phyloP scores from a whole-genome alignment of 192 early-diverging fungal genomes.

The Coemansia sp. region DNA sequence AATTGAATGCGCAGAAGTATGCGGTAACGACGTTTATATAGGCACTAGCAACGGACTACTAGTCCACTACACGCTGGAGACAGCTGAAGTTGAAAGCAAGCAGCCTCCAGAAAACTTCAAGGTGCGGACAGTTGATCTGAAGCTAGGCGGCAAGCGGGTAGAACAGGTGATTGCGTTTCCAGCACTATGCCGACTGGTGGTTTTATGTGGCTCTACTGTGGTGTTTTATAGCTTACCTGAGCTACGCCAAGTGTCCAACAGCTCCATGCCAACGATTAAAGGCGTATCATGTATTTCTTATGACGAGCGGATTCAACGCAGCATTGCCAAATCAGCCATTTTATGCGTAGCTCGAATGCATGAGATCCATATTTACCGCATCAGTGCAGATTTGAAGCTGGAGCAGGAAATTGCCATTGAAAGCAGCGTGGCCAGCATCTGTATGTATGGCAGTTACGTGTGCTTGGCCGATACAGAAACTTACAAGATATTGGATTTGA shows the following conservation, averaged over 20 bases:
- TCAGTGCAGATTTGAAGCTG: constrained; percentile 28
- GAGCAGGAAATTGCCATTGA: constrained; percentile 34
- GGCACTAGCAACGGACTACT: constrained; percentile 42
- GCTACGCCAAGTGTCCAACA: constrained; percentile 16
- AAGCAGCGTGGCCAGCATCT: constrained; percentile 37
- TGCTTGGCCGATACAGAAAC: constrained; percentile 48
- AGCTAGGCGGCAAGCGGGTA: constrained; percentile 32
- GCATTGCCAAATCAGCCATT: constrained; percentile 4
- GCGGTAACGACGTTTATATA: constrained; percentile 31
- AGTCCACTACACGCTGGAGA: constrained; percentile 31
- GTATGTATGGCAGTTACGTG: constrained; percentile 47
- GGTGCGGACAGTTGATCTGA: constrained; percentile 25
- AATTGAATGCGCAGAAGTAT: constrained; percentile 41
- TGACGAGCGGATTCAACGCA: constrained; percentile 39
- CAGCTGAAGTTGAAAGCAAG: constrained; percentile 10
- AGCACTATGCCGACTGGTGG: constrained; percentile 23
- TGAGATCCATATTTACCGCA: constrained; percentile 29
- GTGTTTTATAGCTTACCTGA: constrained; percentile 26
- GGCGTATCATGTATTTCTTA: constrained; percentile 40
- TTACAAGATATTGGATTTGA: constrained; percentile 47
- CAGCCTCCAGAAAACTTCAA: constrained; percentile 14
- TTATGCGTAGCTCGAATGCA: constrained; percentile 49
- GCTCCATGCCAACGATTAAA: constrained; percentile 21
- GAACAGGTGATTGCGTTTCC: constrained; percentile 49
- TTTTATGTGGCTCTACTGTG: constrained; percentile 39